Percentiles rank a stretch among this genome's conserved stretches.
phyloP scores from a whole-genome alignment of 2,329 filamentous ascomycete genomes.

The Beauveria caledonica region DNA sequence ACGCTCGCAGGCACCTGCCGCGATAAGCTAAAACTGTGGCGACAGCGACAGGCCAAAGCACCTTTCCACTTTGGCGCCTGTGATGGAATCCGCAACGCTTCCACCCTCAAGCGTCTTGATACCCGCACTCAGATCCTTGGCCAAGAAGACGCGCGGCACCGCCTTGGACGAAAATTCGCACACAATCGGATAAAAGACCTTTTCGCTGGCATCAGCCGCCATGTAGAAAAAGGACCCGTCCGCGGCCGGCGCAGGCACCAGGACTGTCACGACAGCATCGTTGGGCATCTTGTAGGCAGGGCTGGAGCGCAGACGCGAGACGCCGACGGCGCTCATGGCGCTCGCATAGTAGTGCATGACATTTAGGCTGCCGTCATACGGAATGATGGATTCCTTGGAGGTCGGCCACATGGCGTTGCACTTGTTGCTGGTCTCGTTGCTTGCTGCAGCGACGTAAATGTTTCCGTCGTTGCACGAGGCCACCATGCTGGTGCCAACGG shows the following conservation, averaged over 20 bases:
- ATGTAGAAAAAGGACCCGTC: conserved; percentile 15
- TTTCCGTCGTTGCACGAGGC: conserved; percentile 27
- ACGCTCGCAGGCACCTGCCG: neutral
- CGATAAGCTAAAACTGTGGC: neutral
- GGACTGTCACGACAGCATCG: conserved; percentile 15
- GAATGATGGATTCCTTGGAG: conserved; percentile 15
- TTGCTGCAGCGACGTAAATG: conserved; percentile 21
- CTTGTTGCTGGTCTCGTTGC: conserved; percentile 14
- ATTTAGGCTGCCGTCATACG: conserved; percentile 18
- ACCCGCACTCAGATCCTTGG: conserved; percentile 17
- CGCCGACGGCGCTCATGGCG: conserved; percentile 23
- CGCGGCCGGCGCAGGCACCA: conserved; percentile 13
- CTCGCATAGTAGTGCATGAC: conserved; percentile 27
- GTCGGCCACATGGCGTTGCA: conserved; percentile 20
- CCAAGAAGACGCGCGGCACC: conserved; percentile 22
- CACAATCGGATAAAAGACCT: conserved; percentile 22
- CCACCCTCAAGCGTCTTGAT: conserved; percentile 17
- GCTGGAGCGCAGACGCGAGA: conserved; percentile 22
- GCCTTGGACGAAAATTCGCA: conserved; percentile 20
- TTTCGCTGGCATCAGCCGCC: conserved; percentile 15
- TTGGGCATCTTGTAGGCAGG: conserved; percentile 15
- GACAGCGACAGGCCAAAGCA: conserved; percentile 5
- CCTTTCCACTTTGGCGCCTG: conserved; percentile 19
- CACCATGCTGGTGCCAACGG: conserved; percentile 16
- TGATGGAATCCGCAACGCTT: conserved; percentile 19